A percentile compares a stretch with the other conserved stretches of the same genome.
phyloP scores from a whole-genome alignment of 371 early-diverging fungal genomes.

The Hamiltosporidium tvaerminnensis region DNA sequence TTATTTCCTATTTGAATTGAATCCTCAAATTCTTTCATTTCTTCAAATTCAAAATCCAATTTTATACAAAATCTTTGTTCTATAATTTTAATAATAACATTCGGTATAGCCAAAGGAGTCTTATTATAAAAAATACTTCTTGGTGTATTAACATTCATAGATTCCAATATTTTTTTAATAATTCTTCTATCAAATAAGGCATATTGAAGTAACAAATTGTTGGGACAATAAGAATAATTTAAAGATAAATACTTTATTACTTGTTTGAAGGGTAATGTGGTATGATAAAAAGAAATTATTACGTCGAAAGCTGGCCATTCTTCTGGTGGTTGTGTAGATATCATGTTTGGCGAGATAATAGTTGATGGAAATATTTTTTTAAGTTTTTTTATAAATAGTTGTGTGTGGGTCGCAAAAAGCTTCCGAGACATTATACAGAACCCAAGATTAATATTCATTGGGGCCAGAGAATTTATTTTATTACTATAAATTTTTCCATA shows the following conservation, averaged over 20 bases:
- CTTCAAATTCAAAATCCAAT: conserved; percentile 30
- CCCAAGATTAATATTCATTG: too few relatives aligned
- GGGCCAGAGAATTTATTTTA: too few relatives aligned
- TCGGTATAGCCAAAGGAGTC: conserved; percentile 32
- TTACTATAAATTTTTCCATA: too few relatives aligned
- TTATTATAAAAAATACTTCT: conserved; percentile 57
- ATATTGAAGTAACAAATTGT: conserved; percentile 71
- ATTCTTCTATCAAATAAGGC: conserved; percentile 73
- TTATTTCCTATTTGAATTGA: conserved; percentile 60
- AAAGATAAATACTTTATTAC: conserved; percentile 69
- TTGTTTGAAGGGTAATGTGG: conserved; percentile 77
- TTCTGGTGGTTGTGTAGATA: too few relatives aligned
- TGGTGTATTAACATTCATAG: conserved; percentile 69
- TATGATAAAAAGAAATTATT: conserved; percentile 80
- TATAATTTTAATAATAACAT: conserved; percentile 52
- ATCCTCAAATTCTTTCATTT: conserved; percentile 57
- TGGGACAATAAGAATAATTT: conserved; percentile 68
- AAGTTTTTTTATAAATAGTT: too few relatives aligned
- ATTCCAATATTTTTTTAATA: conserved; percentile 66
- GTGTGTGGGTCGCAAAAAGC: too few relatives aligned
- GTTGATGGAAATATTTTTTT: too few relatives aligned
- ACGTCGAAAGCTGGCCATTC: conserved; percentile 87
- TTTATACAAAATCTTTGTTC: conserved; percentile 46
- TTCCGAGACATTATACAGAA: too few relatives aligned
- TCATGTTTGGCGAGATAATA: too few relatives aligned